These are phyloP conservation scores for Pugionium dolabratum DNA, from an alignment of 345 rosid genomes.

Conservation along the genomic window DNA sequence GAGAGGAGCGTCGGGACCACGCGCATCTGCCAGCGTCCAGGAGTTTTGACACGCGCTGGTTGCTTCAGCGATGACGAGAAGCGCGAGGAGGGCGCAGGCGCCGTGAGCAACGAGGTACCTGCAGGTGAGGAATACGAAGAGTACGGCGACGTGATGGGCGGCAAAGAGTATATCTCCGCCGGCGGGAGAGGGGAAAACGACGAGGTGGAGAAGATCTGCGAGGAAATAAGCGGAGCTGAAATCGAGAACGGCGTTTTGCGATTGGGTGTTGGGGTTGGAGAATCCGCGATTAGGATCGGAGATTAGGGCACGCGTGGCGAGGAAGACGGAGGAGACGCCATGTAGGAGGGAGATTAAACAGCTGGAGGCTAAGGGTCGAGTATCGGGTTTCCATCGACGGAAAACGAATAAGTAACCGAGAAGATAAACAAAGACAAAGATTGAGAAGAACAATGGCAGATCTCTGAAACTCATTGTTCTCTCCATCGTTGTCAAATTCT, in stretches of 20 bases:
- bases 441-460: constrained; percentile 33
- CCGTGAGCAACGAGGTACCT: constrained; percentile 69
- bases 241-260: constrained; percentile 65
- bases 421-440: constrained; percentile 34
- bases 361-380: constrained; percentile 45
- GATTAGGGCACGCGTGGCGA: constrained; percentile 24
- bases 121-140: constrained; percentile 84
- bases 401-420: constrained; percentile 28
- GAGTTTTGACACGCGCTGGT: constrained; percentile 88
- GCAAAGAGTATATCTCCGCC: constrained; percentile 80
- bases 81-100: constrained; percentile 60
- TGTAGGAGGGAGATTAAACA: constrained; percentile 36
- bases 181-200: constrained; percentile 58
- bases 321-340: constrained; percentile 29
- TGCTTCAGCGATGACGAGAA: constrained; percentile 70
- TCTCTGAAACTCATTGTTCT: not conserved
- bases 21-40: constrained; percentile 66
- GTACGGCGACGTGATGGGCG: constrained; percentile 81
- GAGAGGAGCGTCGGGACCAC: constrained; percentile 48
- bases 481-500: constrained; percentile 23
- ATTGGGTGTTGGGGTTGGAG: constrained; percentile 42
- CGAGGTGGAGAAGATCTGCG: constrained; percentile 72
- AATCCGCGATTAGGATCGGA: constrained; percentile 26
- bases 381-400: constrained; percentile 25
- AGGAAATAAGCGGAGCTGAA: constrained; percentile 75